phyloP scores from a whole-genome alignment of 2,329 filamentous ascomycete species.

The Botryosphaeria dothidea region DNA sequence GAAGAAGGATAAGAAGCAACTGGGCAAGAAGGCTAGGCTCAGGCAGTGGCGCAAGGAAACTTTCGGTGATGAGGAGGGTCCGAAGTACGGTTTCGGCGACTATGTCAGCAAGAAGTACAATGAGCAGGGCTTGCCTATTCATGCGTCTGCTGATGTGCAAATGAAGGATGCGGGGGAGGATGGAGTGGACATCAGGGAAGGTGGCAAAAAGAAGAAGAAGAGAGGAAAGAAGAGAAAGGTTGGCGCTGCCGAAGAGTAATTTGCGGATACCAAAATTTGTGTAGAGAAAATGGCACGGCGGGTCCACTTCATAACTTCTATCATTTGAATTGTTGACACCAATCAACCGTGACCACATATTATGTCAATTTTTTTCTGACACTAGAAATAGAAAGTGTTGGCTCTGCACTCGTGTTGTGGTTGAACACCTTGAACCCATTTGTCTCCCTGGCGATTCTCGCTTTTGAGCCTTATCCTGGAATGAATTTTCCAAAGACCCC shows the following conservation, averaged over 20 bases:
- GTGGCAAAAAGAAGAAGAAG: constrained; percentile 40
- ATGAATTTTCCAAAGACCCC: too few relatives aligned
- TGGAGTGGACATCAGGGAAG: constrained; percentile 32
- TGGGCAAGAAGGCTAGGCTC: constrained; percentile 90
- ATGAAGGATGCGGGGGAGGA: constrained; percentile 35
- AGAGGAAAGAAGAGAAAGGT: constrained; percentile 38
- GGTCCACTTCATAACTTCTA: not conserved
- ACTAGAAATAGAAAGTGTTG: too few relatives aligned
- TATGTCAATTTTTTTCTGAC: too few relatives aligned
- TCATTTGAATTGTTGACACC: too few relatives aligned
- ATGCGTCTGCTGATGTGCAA: constrained; percentile 24
- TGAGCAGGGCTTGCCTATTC: constrained; percentile 26
- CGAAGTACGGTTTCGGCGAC: constrained; percentile 43
- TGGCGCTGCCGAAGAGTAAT: constrained; percentile 4
- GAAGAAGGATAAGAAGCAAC: constrained; percentile 78
- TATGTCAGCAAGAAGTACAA: constrained; percentile 30
- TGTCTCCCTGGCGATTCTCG: too few relatives aligned
- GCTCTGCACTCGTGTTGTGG: too few relatives aligned
- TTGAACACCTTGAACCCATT: too few relatives aligned
- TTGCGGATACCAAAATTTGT: not conserved
- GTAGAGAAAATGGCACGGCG: not conserved
- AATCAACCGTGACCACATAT: too few relatives aligned
- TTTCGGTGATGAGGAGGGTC: constrained; percentile 62
- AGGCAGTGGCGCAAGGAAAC: constrained; percentile 79
- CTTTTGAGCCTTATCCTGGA: too few relatives aligned